These are phyloP conservation scores for Ajuga reptans DNA, from an alignment of 305 asterid species.

Conservation along the genomic window DNA sequence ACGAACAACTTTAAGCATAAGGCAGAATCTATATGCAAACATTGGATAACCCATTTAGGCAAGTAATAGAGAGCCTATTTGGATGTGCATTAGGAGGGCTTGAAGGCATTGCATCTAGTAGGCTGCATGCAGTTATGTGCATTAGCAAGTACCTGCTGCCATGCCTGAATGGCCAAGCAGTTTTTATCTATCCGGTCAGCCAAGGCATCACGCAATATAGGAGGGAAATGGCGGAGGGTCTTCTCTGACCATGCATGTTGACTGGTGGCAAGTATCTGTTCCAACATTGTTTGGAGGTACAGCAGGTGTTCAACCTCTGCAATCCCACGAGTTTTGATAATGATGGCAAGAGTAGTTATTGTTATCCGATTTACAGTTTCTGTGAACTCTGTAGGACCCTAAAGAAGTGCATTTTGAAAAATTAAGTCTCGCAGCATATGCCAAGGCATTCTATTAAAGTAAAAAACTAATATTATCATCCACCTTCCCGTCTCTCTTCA, in stretches of 20 bases:
- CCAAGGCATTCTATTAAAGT: slow-evolving; percentile 20
- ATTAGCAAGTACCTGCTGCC: slow-evolving; percentile 72
- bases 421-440: slow-evolving; percentile 16
- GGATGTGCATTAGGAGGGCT: neutral
- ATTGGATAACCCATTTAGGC: neutral
- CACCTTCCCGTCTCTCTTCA: slow-evolving; percentile 97
- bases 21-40: neutral
- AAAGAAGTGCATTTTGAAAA: slow-evolving; percentile 27
- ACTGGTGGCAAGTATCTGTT: slow-evolving; percentile 82
- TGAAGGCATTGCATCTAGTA: neutral
- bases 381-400: slow-evolving; percentile 98
- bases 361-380: slow-evolving; percentile 89
- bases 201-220: slow-evolving; percentile 78
- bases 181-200: slow-evolving; percentile 72
- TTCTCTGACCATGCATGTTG: slow-evolving; percentile 99
- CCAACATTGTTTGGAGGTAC: slow-evolving; percentile 90
- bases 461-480: slow-evolving; percentile 19
- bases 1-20: slow-evolving; percentile 10
- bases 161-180: slow-evolving; percentile 78
- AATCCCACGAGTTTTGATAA: slow-evolving; percentile 91
- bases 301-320: slow-evolving; percentile 86
- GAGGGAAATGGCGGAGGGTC: slow-evolving; percentile 82
- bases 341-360: slow-evolving; percentile 76
- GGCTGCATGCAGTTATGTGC: neutral
- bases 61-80: neutral